A percentile compares a stretch with the other conserved stretches of the same genome.
Conservation (phyloP, 2,329 filamentous ascomycete species). For the Beauveria bassiana region DNA sequence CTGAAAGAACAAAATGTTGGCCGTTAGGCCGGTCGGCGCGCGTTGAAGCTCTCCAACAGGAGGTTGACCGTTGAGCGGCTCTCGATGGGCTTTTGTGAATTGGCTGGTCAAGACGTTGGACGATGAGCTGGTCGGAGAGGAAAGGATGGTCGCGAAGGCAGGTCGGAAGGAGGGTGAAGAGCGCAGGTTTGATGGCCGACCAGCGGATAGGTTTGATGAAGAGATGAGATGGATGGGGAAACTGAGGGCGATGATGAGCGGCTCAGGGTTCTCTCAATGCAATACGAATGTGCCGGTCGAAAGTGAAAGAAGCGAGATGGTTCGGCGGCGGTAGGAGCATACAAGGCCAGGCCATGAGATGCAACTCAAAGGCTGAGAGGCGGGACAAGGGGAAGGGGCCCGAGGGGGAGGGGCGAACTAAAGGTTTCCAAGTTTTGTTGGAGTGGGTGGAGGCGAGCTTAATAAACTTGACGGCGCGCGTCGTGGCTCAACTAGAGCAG, state of each 20-base stretch:
- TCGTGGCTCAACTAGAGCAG: background rate
- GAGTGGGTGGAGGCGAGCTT: conserved; percentile 6
- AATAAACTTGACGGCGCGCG: conserved; percentile 2
- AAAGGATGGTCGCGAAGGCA: background rate
- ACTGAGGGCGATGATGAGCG: background rate
- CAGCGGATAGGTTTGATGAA: background rate
- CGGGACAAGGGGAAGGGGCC: conserved; percentile 7
- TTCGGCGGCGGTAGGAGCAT: background rate
- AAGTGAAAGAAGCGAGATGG: conserved; percentile 7
- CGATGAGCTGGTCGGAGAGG: background rate
- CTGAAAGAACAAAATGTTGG: background rate
- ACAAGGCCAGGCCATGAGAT: conserved; percentile 4
- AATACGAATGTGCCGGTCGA: background rate
- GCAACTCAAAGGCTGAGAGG: conserved; percentile 8
- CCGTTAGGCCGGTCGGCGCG: conserved; percentile 2
- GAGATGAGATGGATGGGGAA: background rate
- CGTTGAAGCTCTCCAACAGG: background rate
- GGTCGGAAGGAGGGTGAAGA: background rate
- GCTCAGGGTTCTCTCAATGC: background rate
- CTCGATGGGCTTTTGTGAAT: background rate
- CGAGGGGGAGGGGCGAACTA: conserved; percentile 10
- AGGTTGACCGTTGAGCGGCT: background rate
- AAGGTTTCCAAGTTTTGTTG: conserved; percentile 10
- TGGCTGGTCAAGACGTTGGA: background rate
- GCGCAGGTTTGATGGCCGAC: background rate